These are phyloP conservation scores for Melanomma pulvis-pyrius DNA, from an alignment of 495 filamentous ascomycete species.

Conservation along the genomic window DNA sequence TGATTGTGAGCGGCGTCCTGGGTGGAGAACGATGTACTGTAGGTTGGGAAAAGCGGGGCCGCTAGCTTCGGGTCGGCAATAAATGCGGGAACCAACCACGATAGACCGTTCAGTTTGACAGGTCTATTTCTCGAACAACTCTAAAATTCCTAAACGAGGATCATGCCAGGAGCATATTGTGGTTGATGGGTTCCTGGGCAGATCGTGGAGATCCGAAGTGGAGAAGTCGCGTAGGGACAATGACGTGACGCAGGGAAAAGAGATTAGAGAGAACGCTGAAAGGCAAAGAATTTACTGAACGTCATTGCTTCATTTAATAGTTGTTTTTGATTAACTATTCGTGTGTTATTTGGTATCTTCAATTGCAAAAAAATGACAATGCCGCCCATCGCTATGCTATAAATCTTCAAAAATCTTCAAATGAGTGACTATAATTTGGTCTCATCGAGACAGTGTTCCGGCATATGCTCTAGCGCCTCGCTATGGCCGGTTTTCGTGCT, in stretches of 20 bases:
- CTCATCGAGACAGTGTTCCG: slow-evolving; percentile 16
- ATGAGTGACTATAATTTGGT: not conserved
- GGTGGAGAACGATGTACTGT: too few relatives aligned
- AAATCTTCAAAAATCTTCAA: not conserved
- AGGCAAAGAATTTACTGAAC: not conserved
- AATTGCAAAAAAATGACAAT: not conserved
- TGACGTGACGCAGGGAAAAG: not conserved
- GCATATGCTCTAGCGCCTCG: slow-evolving; percentile 12
- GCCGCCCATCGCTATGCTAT: not conserved
- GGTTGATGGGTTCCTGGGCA: not conserved
- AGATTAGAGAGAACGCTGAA: not conserved
- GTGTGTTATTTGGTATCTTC: not conserved
- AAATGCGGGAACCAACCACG: not conserved
- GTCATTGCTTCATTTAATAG: not conserved
- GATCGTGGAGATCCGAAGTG: not conserved
- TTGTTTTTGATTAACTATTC: not conserved
- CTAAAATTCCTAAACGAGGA: not conserved
- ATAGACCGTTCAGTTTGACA: not conserved
- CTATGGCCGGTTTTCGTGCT: slow-evolving; percentile 22
- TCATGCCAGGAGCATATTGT: not conserved
- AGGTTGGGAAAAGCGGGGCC: too few relatives aligned
- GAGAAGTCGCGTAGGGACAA: not conserved
- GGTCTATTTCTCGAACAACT: not conserved
- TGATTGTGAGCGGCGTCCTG: too few relatives aligned
- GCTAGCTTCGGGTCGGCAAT: too few relatives aligned